Evolutionary conservation across 176 grass and related monocot species (phyloP).

Genomic region (Elaeis guineensis): DNA sequence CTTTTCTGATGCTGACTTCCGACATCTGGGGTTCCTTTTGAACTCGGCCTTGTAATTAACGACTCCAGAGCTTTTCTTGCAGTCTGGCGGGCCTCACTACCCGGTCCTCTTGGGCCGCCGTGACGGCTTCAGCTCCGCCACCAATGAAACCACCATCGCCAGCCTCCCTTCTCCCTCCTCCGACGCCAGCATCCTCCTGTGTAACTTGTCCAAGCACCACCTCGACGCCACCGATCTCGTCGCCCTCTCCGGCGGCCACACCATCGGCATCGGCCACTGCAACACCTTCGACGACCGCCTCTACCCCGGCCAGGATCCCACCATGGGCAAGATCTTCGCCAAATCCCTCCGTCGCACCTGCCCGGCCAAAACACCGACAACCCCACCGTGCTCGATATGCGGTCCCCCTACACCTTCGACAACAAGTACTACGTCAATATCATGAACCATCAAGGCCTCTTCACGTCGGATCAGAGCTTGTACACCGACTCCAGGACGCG

Average conservation of each 20-base stretch:
- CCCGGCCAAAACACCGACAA: slow-evolving; percentile 17
- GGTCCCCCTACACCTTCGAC: slow-evolving; percentile 23
- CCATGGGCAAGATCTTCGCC: slow-evolving; percentile 13
- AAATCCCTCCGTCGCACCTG: slow-evolving; percentile 25
- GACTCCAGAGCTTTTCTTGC: too few species aligned
- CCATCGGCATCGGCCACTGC: slow-evolving; percentile 7
- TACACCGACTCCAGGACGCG: slow-evolving; percentile 15
- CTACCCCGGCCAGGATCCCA: slow-evolving; percentile 18
- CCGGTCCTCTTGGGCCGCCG: slow-evolving; percentile 36
- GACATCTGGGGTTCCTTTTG: too few species aligned
- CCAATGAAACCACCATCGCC: slow-evolving; percentile 4
- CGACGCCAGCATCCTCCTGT: slow-evolving; percentile 18
- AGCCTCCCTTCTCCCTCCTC: slow-evolving; percentile 5
- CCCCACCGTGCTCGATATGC: not conserved
- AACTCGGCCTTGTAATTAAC: too few species aligned
- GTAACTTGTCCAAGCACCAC: slow-evolving; percentile 21
- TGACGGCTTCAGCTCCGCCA: slow-evolving; percentile 26
- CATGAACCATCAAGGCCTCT: slow-evolving; percentile 20
- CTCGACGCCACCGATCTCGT: slow-evolving; percentile 22
- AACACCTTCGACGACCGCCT: slow-evolving; percentile 5
- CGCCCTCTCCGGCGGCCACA: slow-evolving; percentile 13
- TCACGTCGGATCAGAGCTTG: slow-evolving; percentile 45
- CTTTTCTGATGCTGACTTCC: too few species aligned
- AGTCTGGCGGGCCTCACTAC: slow-evolving; percentile 38
- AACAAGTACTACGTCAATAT: slow-evolving; percentile 42